Evolutionary conservation across 352 stramenopile genomes (phyloP), one percentile per base, ranked within the genome.

Genomic region (Plasmopara muralis): DNA sequence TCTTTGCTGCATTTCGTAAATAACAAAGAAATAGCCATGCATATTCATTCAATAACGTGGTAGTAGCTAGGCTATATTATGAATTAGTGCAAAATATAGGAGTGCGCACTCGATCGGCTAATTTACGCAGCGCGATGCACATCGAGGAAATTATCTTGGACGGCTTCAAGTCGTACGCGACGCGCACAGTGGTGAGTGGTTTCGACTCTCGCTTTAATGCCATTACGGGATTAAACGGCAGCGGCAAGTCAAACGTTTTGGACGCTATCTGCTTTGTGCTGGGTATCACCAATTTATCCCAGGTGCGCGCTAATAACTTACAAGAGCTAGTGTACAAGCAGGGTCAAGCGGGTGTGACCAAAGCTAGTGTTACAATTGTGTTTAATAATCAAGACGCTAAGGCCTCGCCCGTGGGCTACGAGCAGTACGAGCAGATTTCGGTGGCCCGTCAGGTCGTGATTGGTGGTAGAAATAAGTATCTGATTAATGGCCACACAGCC

Each of bases 311-410:
- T 33, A 95, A 89, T 46, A 99, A 99, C 72, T 82, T 99, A 10
- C 96, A 98, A 55, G 97, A 99, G 62, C 92, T 99, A 18, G 97
- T 99, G 41, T 99, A 99, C 91, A 99, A 99, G 74, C 95, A 99
- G 66, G 97, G 97, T 14, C 97, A 99, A 60, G 96, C 97, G 2
- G 96, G 97, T 18, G 94, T 99, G 47, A 99, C 96, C 64, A 99
- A 99, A 68, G 97, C 97, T 35, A 97, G 74, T 41, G 97, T 99
- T 6, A 99, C 96, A 16, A 95, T 99, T 62, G 87, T 99, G 13
- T 99, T 99, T 66, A 97, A 99, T 74, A 99, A 99, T 70, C 67
- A 95, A 48, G 95, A 99, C 66, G 74, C 85, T 42, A 69, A 85
- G 43, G 70, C 48, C 9, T 98, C 86, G 57, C 95, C 96, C 5